These are phyloP conservation scores for Exophiala spinifera DNA, from an alignment of 2,329 filamentous ascomycete genomes.

Conservation along the genomic window DNA sequence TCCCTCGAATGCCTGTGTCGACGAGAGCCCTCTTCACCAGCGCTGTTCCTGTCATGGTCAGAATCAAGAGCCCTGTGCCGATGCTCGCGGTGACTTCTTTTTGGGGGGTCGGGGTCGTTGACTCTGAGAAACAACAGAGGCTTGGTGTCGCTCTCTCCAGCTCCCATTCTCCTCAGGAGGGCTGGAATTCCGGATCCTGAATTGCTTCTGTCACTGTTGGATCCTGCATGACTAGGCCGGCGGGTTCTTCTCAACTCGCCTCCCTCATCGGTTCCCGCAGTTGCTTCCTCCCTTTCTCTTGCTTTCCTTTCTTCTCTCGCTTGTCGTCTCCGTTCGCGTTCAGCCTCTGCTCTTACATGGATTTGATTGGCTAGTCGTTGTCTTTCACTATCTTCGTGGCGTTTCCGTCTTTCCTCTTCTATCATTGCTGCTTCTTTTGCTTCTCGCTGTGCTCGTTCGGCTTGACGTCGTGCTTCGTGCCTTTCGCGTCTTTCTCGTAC, in stretches of 20 bases:
- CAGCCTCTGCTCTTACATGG: background rate
- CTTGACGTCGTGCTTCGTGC: background rate
- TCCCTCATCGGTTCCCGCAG: constrained; percentile 1
- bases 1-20: constrained; percentile 1
- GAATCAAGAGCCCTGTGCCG: constrained; percentile 1
- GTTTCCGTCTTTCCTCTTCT: constrained; percentile 6
- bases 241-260: constrained; percentile 8
- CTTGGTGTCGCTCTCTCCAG: constrained; percentile 41
- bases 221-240: constrained; percentile 19
- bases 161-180: constrained; percentile 33
- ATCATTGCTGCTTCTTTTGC: constrained; percentile 1
- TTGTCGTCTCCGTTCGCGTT: constrained; percentile 1
- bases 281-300: constrained; percentile 11
- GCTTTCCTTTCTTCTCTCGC: constrained; percentile 9
- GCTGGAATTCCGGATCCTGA: constrained; percentile 11
- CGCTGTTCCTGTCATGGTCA: constrained; percentile 1
- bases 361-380: background rate
- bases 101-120: constrained; percentile 11
- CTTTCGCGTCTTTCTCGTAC: constrained; percentile 18
- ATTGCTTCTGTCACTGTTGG: constrained; percentile 17
- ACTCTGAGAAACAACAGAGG: constrained; percentile 38
- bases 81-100: constrained; percentile 8
- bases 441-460: constrained; percentile 1
- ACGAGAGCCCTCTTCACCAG: background rate
- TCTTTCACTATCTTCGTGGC: constrained; percentile 11